These are phyloP conservation scores for Amanita muscaria DNA, from an alignment of 768 basidiomycete genomes.

Conservation along the genomic window DNA sequence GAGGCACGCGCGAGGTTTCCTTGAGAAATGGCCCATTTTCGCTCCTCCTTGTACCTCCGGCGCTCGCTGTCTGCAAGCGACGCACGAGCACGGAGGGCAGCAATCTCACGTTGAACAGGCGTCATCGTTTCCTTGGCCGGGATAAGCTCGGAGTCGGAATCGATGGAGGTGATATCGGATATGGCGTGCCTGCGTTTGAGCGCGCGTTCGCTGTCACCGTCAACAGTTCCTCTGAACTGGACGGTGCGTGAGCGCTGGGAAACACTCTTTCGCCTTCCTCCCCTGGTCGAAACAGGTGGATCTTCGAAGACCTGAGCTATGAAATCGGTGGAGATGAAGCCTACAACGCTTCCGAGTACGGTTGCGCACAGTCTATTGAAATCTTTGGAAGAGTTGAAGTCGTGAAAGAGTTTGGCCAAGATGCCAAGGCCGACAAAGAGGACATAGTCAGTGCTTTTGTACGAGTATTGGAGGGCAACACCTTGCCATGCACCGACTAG, in stretches of 20 bases:
- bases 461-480: slow-evolving; percentile 60
- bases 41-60: slow-evolving; percentile 75
- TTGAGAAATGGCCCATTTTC: slow-evolving; percentile 78
- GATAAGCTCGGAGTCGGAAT: slow-evolving; percentile 58
- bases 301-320: slow-evolving; percentile 58
- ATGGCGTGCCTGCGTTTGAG: slow-evolving; percentile 24
- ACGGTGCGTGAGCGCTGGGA: slow-evolving; percentile 30
- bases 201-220: slow-evolving; percentile 25
- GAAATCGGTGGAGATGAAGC: slow-evolving; percentile 63
- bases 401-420: slow-evolving; percentile 52
- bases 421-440: slow-evolving; percentile 51
- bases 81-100: slow-evolving; percentile 64
- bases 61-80: slow-evolving; percentile 78
- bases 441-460: slow-evolving; percentile 44
- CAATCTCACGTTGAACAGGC: slow-evolving; percentile 67
- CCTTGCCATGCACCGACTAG: slow-evolving; percentile 72
- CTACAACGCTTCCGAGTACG: slow-evolving; percentile 58
- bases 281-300: slow-evolving; percentile 24
- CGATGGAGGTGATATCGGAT: slow-evolving; percentile 61
- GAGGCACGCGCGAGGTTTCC: slow-evolving; percentile 67
- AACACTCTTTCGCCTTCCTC: slow-evolving; percentile 24
- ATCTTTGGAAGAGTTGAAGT: slow-evolving; percentile 51
- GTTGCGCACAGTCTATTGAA: slow-evolving; percentile 46
- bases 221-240: slow-evolving; percentile 37
- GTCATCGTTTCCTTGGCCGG: slow-evolving; percentile 50